phyloP scores from a whole-genome alignment of 176 grass and related monocot species.

The Raddia distichophylla region DNA sequence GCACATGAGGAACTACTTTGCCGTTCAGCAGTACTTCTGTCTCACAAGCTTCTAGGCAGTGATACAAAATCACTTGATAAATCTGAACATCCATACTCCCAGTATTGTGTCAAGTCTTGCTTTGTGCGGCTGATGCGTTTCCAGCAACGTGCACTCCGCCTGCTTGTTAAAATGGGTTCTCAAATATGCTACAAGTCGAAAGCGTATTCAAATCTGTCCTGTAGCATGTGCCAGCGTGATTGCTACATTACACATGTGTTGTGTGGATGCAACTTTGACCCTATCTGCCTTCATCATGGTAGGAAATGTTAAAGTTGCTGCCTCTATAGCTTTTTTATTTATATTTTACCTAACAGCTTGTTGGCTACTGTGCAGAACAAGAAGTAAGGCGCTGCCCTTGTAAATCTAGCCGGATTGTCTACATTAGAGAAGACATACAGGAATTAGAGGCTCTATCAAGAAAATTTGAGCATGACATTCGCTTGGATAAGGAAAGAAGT shows the following conservation, averaged over 20 bases:
- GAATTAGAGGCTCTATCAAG: constrained; percentile 71
- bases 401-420: constrained; percentile 55
- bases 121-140: constrained; percentile 81
- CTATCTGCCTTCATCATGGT: constrained; percentile 93
- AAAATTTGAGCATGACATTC: constrained; percentile 63
- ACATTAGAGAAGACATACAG: constrained; percentile 67
- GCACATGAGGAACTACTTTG: constrained; percentile 92
- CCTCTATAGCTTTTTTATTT: constrained; percentile 1
- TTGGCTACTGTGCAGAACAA: constrained; percentile 59
- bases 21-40: constrained; percentile 66
- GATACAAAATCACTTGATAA: constrained; percentile 37
- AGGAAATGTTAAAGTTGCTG: constrained; percentile 38
- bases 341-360: constrained; percentile 23
- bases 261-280: constrained; percentile 74
- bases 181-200: constrained; percentile 58
- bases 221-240: constrained; percentile 82
- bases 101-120: constrained; percentile 65
- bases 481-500: constrained; percentile 42
- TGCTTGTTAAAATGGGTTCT: constrained; percentile 65
- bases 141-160: constrained; percentile 49
- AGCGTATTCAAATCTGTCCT: constrained; percentile 45
- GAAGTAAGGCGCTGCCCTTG: constrained; percentile 80
- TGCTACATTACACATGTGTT: constrained; percentile 78
- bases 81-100: constrained; percentile 55
- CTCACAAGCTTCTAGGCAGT: constrained; percentile 41